Evolutionary conservation across 2,329 filamentous ascomycete species (phyloP), one percentile per base, ranked within the genome.

Genomic region (Fusarium tjaetaba): DNA sequence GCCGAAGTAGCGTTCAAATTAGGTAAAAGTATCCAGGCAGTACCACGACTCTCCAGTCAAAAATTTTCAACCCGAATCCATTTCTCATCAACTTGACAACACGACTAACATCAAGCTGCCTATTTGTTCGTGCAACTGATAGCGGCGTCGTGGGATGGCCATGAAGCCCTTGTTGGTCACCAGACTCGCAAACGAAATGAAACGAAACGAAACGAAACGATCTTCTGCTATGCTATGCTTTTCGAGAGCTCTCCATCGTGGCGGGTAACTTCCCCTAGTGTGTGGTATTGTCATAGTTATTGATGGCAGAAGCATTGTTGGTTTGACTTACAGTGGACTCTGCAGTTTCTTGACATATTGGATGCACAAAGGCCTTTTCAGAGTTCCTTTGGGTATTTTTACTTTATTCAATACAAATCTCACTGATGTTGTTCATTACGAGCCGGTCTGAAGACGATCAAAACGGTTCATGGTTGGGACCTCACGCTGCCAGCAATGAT

Each of bases 21-120:
- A 82, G 76, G 80, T 82, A 82, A 82, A 80, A 80, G 71, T 78
- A 80, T 81, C 77, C 73, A 69, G 56, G 39, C 53, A 42, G 65
- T 59, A 72, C 72, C 63, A 71, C 64, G 66, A 65, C 72, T 80
- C 79, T 79, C 80, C 80, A 82, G 79, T 81, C 79, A 81, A 78
- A 81, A 79, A 36, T 69, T 80, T 81, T 81, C 77, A 68, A 63
- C 51, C 57, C 75, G 70, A 82, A 78, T 78, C 78, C 64, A 80
- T 80, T 81, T 80, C 78, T 79, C 76, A 79, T 79, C 67, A 58
- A 76, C 71, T 76, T 78, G 75, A 75, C 73, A 72, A 72, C 74
- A 69, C 74, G 51, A 67, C 69, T 67, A 55, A 52, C 56, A 59
- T 67, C 52, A 51, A 55, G 66, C 57, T 72, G 70, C 73, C 71